Evolutionary conservation across 495 filamentous ascomycete species (phyloP).

Genomic region (Daldinia vernicosa): DNA sequence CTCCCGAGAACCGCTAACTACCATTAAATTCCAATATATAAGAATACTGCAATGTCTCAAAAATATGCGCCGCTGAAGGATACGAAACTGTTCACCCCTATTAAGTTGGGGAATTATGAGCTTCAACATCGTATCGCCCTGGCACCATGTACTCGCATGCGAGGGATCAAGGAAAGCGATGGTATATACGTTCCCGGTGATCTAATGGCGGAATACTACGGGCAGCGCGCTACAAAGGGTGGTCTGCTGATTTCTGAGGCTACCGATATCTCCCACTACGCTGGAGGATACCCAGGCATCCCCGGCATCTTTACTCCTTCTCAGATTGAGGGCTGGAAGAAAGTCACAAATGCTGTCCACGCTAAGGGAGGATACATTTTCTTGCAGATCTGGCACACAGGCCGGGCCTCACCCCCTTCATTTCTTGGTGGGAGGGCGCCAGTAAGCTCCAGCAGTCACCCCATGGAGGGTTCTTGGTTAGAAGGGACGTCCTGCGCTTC

Average conservation of each 20-base stretch:
- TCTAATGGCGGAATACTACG: constrained; percentile 65
- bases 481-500: constrained; percentile 50
- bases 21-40: not conserved
- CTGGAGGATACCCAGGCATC: constrained; percentile 60
- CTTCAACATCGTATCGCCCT: constrained; percentile 45
- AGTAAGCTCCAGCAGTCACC: constrained; percentile 44
- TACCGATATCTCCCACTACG: constrained; percentile 64
- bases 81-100: constrained; percentile 43
- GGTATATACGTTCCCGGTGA: constrained; percentile 54
- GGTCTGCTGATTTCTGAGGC: constrained; percentile 71
- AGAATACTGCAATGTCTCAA: not conserved
- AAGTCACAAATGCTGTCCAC: constrained; percentile 70
- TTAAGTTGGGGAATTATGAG: constrained; percentile 43
- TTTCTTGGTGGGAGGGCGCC: constrained; percentile 51
- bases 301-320: constrained; percentile 67
- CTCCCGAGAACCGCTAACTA: not conserved
- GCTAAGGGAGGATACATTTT: constrained; percentile 68
- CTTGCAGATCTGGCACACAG: constrained; percentile 71
- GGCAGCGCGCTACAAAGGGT: constrained; percentile 62
- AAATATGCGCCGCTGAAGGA: not conserved
- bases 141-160: constrained; percentile 50
- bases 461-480: constrained; percentile 32
- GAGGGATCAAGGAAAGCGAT: constrained; percentile 48
- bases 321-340: constrained; percentile 69
- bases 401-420: constrained; percentile 60